Percentiles rank a stretch among this genome's conserved stretches.
Evolutionary conservation across 2,329 filamentous ascomycete species (phyloP).

Genomic region (Monosporascus ibericus): DNA sequence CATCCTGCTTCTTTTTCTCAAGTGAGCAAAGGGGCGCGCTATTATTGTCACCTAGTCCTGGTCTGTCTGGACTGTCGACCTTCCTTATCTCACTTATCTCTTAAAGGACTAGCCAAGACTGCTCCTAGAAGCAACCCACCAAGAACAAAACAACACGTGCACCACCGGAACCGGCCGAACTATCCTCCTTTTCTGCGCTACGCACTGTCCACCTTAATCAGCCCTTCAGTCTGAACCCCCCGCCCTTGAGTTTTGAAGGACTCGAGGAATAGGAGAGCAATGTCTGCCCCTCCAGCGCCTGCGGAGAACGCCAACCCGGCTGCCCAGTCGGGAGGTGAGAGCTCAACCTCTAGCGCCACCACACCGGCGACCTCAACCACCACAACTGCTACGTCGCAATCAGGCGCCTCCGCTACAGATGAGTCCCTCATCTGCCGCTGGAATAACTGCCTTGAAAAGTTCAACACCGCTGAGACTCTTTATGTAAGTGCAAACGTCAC

Average conservation of each 20-base stretch:
- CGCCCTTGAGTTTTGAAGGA: neutral
- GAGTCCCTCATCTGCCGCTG: conserved; percentile 53
- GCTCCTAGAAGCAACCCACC: no score
- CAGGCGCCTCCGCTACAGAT: conserved; percentile 37
- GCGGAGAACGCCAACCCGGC: conserved; percentile 12
- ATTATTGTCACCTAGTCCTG: no score
- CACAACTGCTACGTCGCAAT: conserved; percentile 40
- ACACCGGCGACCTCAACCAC: conserved; percentile 46
- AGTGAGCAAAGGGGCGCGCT: no score
- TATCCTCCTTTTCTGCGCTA: neutral
- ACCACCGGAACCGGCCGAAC: no score
- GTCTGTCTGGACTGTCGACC: no score
- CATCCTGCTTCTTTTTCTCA: no score
- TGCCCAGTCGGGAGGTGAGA: conserved; percentile 22
- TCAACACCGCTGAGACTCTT: conserved; percentile 49
- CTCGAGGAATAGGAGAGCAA: conserved; percentile 6
- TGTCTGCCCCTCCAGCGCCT: conserved; percentile 21
- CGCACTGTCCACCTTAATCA: neutral
- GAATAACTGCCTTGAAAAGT: conserved; percentile 54
- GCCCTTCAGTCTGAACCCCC: neutral
- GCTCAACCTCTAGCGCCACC: conserved; percentile 44
- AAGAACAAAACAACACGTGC: no score
- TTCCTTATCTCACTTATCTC: no score
- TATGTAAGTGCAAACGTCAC: conserved; percentile 43
- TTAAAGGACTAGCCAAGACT: no score